Conservation (phyloP, 805 yeast genomes). For the Metschnikowia sp. region DNA sequence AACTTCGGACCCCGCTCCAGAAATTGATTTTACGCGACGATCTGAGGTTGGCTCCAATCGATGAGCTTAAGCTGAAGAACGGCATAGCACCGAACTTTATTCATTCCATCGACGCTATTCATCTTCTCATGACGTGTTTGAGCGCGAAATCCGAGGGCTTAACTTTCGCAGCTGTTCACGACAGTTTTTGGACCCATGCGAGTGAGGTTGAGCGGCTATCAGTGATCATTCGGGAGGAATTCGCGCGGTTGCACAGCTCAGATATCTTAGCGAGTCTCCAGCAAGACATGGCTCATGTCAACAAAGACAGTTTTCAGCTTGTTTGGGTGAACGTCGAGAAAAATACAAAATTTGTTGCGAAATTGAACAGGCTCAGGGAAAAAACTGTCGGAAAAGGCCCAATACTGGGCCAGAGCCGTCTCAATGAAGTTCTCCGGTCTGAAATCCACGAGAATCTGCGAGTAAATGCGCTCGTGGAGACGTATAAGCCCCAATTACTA, state of each 20-base stretch:
- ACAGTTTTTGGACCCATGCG: slow-evolving; percentile 43
- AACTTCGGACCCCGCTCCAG: slow-evolving; percentile 24
- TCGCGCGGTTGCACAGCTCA: slow-evolving; percentile 31
- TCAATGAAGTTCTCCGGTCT: slow-evolving; percentile 8
- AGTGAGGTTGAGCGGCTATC: slow-evolving; percentile 27
- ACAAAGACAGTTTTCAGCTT: slow-evolving; percentile 27
- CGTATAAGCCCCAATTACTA: slow-evolving; percentile 23
- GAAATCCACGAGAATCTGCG: slow-evolving; percentile 9
- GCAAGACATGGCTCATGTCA: slow-evolving; percentile 24
- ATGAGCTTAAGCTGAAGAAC: slow-evolving; percentile 29
- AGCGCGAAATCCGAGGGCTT: slow-evolving; percentile 20
- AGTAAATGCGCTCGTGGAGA: slow-evolving; percentile 16
- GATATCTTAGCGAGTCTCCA: slow-evolving; percentile 25
- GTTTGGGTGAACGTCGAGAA: slow-evolving; percentile 26
- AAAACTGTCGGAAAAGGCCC: neutral
- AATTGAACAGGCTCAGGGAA: slow-evolving; percentile 7
- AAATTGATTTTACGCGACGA: slow-evolving; percentile 19
- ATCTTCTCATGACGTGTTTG: slow-evolving; percentile 34
- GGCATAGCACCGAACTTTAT: slow-evolving; percentile 44
- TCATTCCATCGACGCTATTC: slow-evolving; percentile 41
- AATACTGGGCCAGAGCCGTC: neutral
- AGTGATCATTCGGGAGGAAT: slow-evolving; percentile 29
- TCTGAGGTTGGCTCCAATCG: slow-evolving; percentile 23
- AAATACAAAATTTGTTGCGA: slow-evolving; percentile 10
- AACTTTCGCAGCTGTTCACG: slow-evolving; percentile 40